These are phyloP conservation scores for Acanthamoeba royreba DNA, from an alignment of 208 protist genomes.

Conservation along the genomic window DNA sequence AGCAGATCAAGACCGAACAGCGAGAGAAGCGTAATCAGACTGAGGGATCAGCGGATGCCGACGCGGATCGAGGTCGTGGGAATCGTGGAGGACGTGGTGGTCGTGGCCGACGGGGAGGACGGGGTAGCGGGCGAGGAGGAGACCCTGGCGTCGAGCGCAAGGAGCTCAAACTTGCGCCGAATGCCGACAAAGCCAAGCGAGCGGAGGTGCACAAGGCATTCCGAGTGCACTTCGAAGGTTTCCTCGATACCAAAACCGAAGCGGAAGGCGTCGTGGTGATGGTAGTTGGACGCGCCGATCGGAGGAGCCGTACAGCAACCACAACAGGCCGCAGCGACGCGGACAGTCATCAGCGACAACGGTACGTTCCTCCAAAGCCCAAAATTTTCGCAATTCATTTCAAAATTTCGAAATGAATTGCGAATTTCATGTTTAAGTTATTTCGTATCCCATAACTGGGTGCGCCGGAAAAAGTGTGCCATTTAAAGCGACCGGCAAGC, in stretches of 20 bases:
- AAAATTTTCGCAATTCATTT: neutral
- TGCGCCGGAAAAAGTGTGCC: no score
- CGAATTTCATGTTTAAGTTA: no score
- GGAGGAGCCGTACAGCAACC: neutral
- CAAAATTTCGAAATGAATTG: neutral
- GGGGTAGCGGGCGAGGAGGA: neutral
- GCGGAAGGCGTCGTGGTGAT: constrained; percentile 30
- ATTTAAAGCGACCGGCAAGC: no score
- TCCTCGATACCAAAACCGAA: constrained; percentile 11
- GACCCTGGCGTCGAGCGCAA: neutral
- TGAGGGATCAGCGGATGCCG: neutral
- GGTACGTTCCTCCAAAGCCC: neutral
- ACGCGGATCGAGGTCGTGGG: neutral
- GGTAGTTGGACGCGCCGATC: neutral
- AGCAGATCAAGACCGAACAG: neutral
- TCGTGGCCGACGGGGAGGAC: neutral
- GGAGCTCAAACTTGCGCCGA: neutral
- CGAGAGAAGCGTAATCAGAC: neutral
- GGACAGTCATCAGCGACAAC: neutral
- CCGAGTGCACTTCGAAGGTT: neutral
- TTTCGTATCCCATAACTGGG: no score
- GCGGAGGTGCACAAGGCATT: constrained; percentile 34
- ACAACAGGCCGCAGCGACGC: neutral
- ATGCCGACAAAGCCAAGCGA: neutral
- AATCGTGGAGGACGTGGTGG: neutral